Conservation (phyloP, 2,329 filamentous ascomycete species). For the Verticillium isaacii region DNA sequence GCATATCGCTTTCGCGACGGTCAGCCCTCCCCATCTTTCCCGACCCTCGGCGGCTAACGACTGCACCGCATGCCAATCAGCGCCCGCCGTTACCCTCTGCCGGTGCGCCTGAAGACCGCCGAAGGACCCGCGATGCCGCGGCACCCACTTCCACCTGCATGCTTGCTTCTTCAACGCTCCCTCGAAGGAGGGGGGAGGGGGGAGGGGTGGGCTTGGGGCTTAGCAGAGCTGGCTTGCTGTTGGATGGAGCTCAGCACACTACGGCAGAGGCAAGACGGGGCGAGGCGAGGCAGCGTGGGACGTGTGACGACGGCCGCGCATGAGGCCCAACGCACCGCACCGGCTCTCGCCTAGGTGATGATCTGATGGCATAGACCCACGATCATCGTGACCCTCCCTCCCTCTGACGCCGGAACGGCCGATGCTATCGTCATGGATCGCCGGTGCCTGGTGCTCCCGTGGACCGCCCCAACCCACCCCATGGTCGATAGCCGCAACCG, state of each 20-base stretch:
- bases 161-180: background rate
- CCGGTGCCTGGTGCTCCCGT: background rate
- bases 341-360: background rate
- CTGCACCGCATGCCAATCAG: background rate
- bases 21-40: background rate
- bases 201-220: background rate
- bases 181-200: background rate
- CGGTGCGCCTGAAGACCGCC: background rate
- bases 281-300: background rate
- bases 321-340: background rate
- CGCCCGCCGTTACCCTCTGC: background rate
- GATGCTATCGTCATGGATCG: background rate
- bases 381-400: background rate
- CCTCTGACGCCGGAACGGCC: background rate
- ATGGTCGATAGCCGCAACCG: background rate
- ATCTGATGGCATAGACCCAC: background rate
- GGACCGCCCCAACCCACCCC: background rate
- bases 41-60: background rate
- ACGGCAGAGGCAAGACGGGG: background rate
- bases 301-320: background rate
- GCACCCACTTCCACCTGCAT: background rate
- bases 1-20: background rate
- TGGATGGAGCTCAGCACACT: too few species aligned
- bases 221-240: background rate
- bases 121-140: conserved; percentile 3